Evolutionary conservation across 805 yeast species (phyloP).

Genomic region (Metschnikowia dekortorum): DNA sequence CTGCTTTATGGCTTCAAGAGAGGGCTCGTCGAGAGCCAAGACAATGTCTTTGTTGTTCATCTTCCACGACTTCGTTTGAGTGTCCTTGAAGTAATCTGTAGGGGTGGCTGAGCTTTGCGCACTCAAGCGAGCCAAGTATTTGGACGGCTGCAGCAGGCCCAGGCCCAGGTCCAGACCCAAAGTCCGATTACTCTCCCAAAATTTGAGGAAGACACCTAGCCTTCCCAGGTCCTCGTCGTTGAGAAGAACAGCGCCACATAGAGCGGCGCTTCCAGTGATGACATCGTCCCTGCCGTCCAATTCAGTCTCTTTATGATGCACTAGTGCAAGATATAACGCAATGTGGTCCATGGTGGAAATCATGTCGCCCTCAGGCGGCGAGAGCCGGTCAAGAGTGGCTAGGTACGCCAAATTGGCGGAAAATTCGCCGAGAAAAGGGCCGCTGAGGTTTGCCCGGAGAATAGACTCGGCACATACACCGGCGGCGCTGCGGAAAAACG

Average conservation of each 20-base stretch:
- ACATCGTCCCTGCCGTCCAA: conserved; percentile 12
- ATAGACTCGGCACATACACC: conserved; percentile 25
- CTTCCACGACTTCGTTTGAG: conserved; percentile 21
- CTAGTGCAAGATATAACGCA: conserved; percentile 24
- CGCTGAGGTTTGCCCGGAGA: conserved; percentile 24
- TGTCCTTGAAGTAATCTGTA: conserved; percentile 21
- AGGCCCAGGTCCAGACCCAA: conserved; percentile 18
- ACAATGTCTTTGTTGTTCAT: conserved; percentile 15
- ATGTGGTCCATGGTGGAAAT: conserved; percentile 28
- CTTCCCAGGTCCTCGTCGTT: conserved; percentile 21
- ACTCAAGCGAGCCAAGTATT: conserved; percentile 20
- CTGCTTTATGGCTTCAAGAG: background rate
- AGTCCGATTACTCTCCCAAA: conserved; percentile 32
- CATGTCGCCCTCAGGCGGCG: conserved; percentile 28
- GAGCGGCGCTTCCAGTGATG: conserved; percentile 20
- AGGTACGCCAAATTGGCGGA: conserved; percentile 35
- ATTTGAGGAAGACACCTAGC: conserved; percentile 33
- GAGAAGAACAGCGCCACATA: conserved; percentile 26
- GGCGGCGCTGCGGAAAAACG: conserved; percentile 15
- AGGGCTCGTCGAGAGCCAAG: conserved; percentile 16
- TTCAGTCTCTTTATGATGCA: conserved; percentile 23
- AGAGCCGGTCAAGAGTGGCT: conserved; percentile 32
- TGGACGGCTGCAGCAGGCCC: conserved; percentile 2
- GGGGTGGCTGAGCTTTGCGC: conserved; percentile 13
- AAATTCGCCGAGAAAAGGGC: conserved; percentile 23